phyloP scores from a whole-genome alignment of 2,329 filamentous ascomycete genomes.

The Penicillium sp. region DNA sequence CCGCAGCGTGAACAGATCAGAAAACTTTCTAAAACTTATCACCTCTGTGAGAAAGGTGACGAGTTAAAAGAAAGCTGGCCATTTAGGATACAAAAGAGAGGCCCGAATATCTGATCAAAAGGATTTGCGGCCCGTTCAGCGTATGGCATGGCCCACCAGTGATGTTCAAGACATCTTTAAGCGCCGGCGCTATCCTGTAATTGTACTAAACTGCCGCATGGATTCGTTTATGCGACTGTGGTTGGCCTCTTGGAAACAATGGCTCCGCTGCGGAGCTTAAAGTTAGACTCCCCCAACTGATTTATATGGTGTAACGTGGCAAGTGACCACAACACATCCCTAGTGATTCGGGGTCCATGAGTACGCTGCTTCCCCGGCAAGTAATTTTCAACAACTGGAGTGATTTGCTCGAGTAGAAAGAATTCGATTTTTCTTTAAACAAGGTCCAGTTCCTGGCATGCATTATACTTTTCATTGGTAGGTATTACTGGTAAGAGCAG shows the following conservation, averaged over 20 bases:
- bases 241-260: neutral
- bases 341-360: neutral
- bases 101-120: neutral
- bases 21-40: neutral
- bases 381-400: neutral
- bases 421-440: too few relatives aligned
- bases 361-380: neutral
- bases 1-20: neutral
- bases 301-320: slow-evolving; percentile 3
- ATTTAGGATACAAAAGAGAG: neutral
- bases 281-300: neutral
- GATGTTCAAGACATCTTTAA: slow-evolving; percentile 5
- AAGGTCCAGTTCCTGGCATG: too few relatives aligned
- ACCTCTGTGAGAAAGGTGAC: neutral
- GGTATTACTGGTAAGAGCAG: too few relatives aligned
- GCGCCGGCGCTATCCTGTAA: slow-evolving; percentile 17
- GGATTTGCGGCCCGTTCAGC: neutral
- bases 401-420: neutral
- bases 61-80: neutral
- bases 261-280: neutral
- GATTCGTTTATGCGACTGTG: neutral
- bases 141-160: neutral
- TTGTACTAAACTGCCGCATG: neutral
- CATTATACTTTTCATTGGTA: too few relatives aligned
- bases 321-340: neutral